These are phyloP conservation scores for Neurospora sp. DNA, from an alignment of 2,329 filamentous ascomycete genomes.

Conservation along the genomic window DNA sequence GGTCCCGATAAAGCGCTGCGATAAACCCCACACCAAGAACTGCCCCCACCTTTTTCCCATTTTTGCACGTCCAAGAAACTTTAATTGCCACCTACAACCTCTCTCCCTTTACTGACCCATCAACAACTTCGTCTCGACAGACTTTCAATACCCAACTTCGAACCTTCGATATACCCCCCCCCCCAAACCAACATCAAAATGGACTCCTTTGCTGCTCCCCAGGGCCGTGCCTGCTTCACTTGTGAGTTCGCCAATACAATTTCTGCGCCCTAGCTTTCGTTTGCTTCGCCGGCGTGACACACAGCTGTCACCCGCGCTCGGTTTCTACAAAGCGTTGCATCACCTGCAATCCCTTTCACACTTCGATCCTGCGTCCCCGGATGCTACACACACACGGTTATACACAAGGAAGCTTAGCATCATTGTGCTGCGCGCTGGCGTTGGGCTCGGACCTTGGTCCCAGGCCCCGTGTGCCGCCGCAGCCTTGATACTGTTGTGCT, in stretches of 20 bases:
- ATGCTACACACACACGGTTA: neutral
- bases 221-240: constrained; percentile 37
- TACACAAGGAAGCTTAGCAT: neutral
- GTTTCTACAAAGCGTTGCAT: neutral
- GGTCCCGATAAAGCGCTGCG: neutral
- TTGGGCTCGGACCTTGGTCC: neutral
- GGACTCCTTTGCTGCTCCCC: constrained; percentile 21
- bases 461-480: neutral
- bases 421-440: neutral
- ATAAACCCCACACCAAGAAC: constrained; percentile 14
- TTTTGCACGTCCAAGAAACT: constrained; percentile 9
- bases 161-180: constrained; percentile 3
- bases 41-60: constrained; percentile 9
- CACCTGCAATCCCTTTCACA: constrained; percentile 4
- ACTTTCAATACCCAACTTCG: constrained; percentile 7
- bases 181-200: constrained; percentile 18
- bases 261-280: constrained; percentile 13
- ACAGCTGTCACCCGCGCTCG: constrained; percentile 9
- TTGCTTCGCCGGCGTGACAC: constrained; percentile 13
- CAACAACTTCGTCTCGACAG: constrained; percentile 2
- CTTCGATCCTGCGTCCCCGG: neutral
- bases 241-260: constrained; percentile 30
- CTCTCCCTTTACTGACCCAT: constrained; percentile 14
- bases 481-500: neutral
- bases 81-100: constrained; percentile 9